Evolutionary conservation across 2,329 filamentous ascomycete genomes (phyloP).

Genomic region (Fusarium sp.): DNA sequence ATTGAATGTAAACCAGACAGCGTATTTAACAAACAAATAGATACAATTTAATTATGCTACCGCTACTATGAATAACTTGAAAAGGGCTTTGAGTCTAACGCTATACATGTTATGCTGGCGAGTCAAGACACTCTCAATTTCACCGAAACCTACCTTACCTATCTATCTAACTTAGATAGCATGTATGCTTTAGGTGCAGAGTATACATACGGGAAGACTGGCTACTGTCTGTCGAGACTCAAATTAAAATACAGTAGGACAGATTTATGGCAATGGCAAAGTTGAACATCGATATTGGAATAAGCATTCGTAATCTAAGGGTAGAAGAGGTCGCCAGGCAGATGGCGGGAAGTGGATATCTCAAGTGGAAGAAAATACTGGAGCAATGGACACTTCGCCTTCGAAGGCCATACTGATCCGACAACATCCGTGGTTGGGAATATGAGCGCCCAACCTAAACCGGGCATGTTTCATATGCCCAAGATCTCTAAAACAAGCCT

Average conservation of each 20-base stretch:
- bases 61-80: too few relatives aligned
- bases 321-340: constrained; percentile 35
- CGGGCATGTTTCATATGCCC: too few relatives aligned
- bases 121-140: constrained; percentile 20
- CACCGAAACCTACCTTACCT: neutral
- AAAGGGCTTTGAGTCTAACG: too few relatives aligned
- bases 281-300: constrained; percentile 1
- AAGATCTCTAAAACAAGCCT: too few relatives aligned
- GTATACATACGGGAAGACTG: too few relatives aligned
- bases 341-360: constrained; percentile 41
- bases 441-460: constrained; percentile 8
- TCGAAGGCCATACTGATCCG: constrained; percentile 23
- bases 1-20: too few relatives aligned
- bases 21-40: too few relatives aligned
- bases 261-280: constrained; percentile 2
- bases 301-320: constrained; percentile 11
- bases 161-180: too few relatives aligned
- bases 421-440: constrained; percentile 35
- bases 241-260: neutral
- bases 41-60: too few relatives aligned
- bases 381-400: constrained; percentile 13
- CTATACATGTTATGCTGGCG: neutral
- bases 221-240: too few relatives aligned
- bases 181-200: too few relatives aligned
- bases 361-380: constrained; percentile 20